phyloP scores from a whole-genome alignment of 192 early-diverging fungal species.

The Dimargaris verticillata region DNA sequence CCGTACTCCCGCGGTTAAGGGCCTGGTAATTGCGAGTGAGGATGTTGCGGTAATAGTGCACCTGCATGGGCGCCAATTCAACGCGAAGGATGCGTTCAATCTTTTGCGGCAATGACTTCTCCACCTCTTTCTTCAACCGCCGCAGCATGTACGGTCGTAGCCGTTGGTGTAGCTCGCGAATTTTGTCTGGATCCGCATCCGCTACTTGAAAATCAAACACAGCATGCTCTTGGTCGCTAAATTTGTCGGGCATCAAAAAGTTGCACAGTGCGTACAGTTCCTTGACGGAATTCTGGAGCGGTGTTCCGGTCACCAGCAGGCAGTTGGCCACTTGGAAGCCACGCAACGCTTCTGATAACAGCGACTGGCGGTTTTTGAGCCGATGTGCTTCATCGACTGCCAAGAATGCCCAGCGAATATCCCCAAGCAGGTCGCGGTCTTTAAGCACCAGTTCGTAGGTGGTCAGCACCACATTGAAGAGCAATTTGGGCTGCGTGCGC shows the following conservation, averaged over 20 bases:
- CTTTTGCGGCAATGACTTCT: slow-evolving; percentile 89
- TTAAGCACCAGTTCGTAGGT: slow-evolving; percentile 91
- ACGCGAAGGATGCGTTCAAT: slow-evolving; percentile 92
- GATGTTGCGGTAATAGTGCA: slow-evolving; percentile 89
- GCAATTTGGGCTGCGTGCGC: slow-evolving; percentile 30
- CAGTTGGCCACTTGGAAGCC: slow-evolving; percentile 80
- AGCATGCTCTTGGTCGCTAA: slow-evolving; percentile 55
- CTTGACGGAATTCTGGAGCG: slow-evolving; percentile 94
- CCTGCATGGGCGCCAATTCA: slow-evolving; percentile 75
- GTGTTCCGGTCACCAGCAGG: slow-evolving; percentile 92
- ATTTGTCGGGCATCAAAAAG: slow-evolving; percentile 87
- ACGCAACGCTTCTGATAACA: slow-evolving; percentile 81
- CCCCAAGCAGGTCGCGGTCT: slow-evolving; percentile 63
- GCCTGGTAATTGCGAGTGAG: slow-evolving; percentile 82
- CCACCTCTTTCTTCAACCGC: slow-evolving; percentile 94
- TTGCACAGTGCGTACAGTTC: slow-evolving; percentile 80
- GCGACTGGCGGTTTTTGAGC: slow-evolving; percentile 87
- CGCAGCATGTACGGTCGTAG: slow-evolving; percentile 86
- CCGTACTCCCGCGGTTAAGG: slow-evolving; percentile 54
- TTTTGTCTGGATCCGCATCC: slow-evolving; percentile 49
- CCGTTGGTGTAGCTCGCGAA: slow-evolving; percentile 63
- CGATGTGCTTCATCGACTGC: slow-evolving; percentile 97
- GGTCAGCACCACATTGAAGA: slow-evolving; percentile 87
- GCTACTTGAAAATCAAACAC: slow-evolving; percentile 42
- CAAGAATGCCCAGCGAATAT: slow-evolving; percentile 82